These are phyloP conservation scores for Colletotrichum melonis DNA, from an alignment of 2,329 filamentous ascomycete genomes.

Conservation along the genomic window DNA sequence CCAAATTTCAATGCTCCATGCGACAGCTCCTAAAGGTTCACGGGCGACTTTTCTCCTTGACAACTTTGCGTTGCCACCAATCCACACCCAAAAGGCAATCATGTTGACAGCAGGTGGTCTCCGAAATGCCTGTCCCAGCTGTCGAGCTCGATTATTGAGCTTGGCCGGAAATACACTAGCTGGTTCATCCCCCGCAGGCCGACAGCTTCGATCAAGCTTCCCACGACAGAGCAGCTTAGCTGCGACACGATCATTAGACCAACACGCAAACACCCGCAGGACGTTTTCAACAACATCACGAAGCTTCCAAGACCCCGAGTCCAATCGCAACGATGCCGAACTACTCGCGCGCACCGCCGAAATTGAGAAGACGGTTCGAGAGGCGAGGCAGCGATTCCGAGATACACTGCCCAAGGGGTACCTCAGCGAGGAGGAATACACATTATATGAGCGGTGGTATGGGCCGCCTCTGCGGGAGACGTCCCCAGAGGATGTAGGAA, in stretches of 20 bases:
- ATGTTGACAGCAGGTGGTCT: slow-evolving; percentile 34
- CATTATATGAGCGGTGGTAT: slow-evolving; percentile 83
- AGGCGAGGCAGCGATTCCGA: slow-evolving; percentile 80
- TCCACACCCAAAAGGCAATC: background rate
- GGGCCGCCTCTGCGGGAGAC: slow-evolving; percentile 77
- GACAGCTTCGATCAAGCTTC: background rate
- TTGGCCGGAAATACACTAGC: background rate
- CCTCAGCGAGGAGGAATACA: slow-evolving; percentile 76
- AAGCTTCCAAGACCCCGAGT: background rate
- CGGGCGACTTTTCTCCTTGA: background rate
- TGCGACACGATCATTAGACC: slow-evolving; percentile 1
- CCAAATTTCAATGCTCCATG: slow-evolving; percentile 29
- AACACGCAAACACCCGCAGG: slow-evolving; percentile 11
- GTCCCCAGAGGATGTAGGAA: slow-evolving; percentile 68
- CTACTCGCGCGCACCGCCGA: slow-evolving; percentile 42
- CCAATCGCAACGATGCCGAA: slow-evolving; percentile 37
- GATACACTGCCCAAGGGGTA: slow-evolving; percentile 80
- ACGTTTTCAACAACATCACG: background rate
- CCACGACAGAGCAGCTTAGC: slow-evolving; percentile 14
- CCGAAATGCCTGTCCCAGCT: slow-evolving; percentile 30
- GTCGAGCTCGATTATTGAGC: slow-evolving; percentile 20
- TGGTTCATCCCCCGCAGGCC: background rate
- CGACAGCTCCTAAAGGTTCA: slow-evolving; percentile 12
- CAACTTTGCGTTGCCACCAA: background rate
- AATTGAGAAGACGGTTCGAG: slow-evolving; percentile 73